Base-by-base conservation (phyloP, 2,329 filamentous ascomycete genomes). In the Aureobasidium leucospermi region DNA sequence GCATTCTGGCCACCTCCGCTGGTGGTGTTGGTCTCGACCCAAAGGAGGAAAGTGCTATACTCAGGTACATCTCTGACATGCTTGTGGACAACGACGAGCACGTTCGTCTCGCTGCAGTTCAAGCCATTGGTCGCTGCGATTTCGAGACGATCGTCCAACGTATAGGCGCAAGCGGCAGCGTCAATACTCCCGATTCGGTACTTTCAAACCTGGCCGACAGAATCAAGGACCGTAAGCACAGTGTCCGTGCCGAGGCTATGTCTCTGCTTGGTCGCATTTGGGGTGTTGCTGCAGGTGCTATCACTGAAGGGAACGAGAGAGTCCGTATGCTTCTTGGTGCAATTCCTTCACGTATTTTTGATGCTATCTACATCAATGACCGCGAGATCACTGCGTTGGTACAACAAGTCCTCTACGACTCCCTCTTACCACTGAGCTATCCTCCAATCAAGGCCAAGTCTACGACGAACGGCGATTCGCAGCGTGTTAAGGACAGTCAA, bases 221-320 rank as follows among this genome's bases (percentile, higher is more conserved):
- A 64, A 90, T 90, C 65, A 90, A 92, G 66, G 95, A 99, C 74
- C 87, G 87, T 63, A 93, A 88, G 70, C 83, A 86, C 13, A 79
- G 83, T 43, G 89, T 99, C 10, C 88, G 93, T 60, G 85, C 89
- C 41, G 90, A 93, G 66, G 92, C 90, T 28, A 96, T 96, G 83
- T 87, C 85, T 53, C 79, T 95, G 8, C 78, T 97, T 1, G 89
- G 85, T 10, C 89, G 86, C 63, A 85, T 97, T 31, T 99, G 94
- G 94, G 92, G 90, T n/a, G 92, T 95, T 16, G 93, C 90, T 11
- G 85, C 87, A 16, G 89, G 90, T 16, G 92, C 96, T 67, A 88
- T 99, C 66, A 85, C 89, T 28, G 84, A 87, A 56, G 90, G 89
- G 13, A 88, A 93, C 66, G 90, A 96, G 65, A 78, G 81, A 16